Evolutionary conservation across 1,139 yeast species (phyloP), one percentile per base, ranked within the genome.

Genomic region (Suhomyces anneliseae): DNA sequence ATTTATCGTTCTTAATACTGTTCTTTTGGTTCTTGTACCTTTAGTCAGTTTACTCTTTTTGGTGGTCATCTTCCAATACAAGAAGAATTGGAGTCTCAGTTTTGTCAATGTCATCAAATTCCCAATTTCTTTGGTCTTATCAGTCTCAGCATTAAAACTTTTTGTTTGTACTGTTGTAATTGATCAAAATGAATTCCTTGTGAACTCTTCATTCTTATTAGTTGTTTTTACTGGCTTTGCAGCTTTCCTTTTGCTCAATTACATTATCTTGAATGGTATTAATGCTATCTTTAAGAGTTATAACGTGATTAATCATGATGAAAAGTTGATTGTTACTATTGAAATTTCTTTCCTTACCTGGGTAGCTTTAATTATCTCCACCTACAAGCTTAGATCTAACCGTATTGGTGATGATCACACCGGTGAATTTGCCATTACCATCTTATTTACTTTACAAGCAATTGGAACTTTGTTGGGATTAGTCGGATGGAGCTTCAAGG

Each of bases 261-360:
- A 84, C 58, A 39, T 78, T 3, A 50, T 85, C 26, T 68, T 87
- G 55, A 82, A 85, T 31, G 68, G 70, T 10, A 56, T 72, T 36
- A 74, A 72, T 48, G 55, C 60, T 36, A 53, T 79, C 12, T 74
- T 81, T 50, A 74, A 76, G 43, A 69, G 72, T 49, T 58, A 78
- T 39, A 76, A 78, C 55, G 83, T 87, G 8, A 51, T 64, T 32
- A 79, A 83, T 32, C 87, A 83, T 55, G 95, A 83, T 60, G 90
- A 87, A 57, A 90, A 89, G 62, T 75, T 88, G 50, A 71, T 86
- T 37, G 74, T 81, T 2, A 70, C 86, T n/a, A 58, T 87, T 32
- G 85, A 86, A 62, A 64, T 81, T 10, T 76, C 84, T 19, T 61
- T 77, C 27, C 46, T 80, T 1, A 69, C 78, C 48, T 89, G 96